These are phyloP conservation scores for Citrus sinensis DNA, from an alignment of 345 rosid genomes.

Conservation along the genomic window DVS_A1.0 CM039163.1:47863001-47863500, in stretches of 20 bases:
- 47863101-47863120: conserved; percentile 15
- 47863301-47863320: too few relatives aligned
- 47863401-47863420: accelerated
- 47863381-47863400: too few relatives aligned
- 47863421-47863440: too few relatives aligned
- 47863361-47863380: too few relatives aligned
- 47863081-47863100: conserved; percentile 52
- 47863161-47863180: conserved; percentile 2
- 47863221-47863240: accelerated
- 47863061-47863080: neutral
- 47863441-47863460: accelerated
- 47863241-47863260: too few relatives aligned
- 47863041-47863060: neutral
- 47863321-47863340: too few relatives aligned
- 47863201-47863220: neutral
- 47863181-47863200: neutral
- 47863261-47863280: too few relatives aligned
- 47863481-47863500: neutral
- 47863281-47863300: too few relatives aligned
- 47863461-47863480: too few relatives aligned
- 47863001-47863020: neutral
- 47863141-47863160: neutral
- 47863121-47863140: conserved; percentile 16
- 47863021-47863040: neutral
- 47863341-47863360: too few relatives aligned